Percentiles rank a stretch among this genome's conserved stretches.
Evolutionary conservation across 345 rosid species (phyloP).

Genomic region (Hirschfeldia incana): DNA sequence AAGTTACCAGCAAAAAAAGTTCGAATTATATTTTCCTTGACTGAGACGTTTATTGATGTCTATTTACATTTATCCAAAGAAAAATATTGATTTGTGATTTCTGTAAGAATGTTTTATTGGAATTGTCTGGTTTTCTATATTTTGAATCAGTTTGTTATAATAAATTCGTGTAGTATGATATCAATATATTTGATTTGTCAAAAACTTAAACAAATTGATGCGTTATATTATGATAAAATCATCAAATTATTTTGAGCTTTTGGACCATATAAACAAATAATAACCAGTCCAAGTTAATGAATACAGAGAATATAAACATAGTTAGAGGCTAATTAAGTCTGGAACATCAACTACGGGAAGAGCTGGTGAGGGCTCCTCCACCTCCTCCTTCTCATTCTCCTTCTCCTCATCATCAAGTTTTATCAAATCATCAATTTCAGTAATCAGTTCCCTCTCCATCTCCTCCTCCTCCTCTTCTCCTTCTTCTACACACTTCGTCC

Average conservation of each 20-base stretch:
- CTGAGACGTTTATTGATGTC: too few species aligned
- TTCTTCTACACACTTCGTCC: not conserved
- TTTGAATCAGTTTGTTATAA: not conserved
- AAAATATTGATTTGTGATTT: not conserved
- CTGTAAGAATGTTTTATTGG: not conserved
- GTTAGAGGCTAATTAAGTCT: slow-evolving; percentile 38
- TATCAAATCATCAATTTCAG: slow-evolving; percentile 21
- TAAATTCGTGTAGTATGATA: too few species aligned
- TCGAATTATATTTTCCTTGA: not conserved
- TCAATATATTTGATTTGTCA: too few species aligned
- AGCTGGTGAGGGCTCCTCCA: not conserved
- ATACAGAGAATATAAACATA: not conserved
- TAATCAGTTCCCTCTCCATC: not conserved
- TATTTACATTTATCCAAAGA: not conserved
- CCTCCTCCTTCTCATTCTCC: not conserved
- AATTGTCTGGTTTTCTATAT: not conserved
- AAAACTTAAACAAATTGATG: not conserved
- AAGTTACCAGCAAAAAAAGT: not conserved
- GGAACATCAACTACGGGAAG: slow-evolving; percentile 23
- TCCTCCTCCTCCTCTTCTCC: slow-evolving; percentile 2
- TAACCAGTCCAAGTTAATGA: not conserved
- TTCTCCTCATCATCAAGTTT: not conserved
- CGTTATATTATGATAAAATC: not conserved
- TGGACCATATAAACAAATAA: not conserved
- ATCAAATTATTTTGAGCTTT: not conserved